Evolutionary conservation across 805 yeast genomes (phyloP).

Genomic region (Cyberlindnera misumaiensis): DNA sequence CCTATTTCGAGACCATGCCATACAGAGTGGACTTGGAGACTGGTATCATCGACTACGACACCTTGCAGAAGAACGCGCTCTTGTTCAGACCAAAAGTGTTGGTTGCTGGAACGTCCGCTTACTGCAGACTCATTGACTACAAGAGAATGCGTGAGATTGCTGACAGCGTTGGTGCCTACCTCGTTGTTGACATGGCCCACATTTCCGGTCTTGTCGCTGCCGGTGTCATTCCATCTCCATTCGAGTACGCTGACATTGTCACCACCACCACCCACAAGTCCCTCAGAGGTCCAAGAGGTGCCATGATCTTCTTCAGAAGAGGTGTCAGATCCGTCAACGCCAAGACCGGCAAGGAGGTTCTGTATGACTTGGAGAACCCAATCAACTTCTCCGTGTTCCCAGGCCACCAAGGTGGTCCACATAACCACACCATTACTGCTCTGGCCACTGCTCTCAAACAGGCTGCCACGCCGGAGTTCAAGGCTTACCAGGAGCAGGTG

Average conservation of each 20-base stretch:
- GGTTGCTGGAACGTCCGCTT: slow-evolving; percentile 98
- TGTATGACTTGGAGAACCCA: slow-evolving; percentile 87
- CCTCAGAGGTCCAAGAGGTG: slow-evolving; percentile 99
- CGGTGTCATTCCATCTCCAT: slow-evolving; percentile 92
- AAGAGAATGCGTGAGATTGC: slow-evolving; percentile 95
- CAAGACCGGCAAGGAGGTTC: slow-evolving; percentile 87
- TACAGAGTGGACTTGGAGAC: slow-evolving; percentile 89
- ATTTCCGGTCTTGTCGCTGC: slow-evolving; percentile 95
- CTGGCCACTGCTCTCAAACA: slow-evolving; percentile 95
- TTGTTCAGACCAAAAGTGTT: slow-evolving; percentile 93
- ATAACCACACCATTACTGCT: slow-evolving; percentile 97
- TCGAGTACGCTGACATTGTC: slow-evolving; percentile 94
- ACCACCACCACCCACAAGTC: slow-evolving; percentile 99
- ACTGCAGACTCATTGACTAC: slow-evolving; percentile 94
- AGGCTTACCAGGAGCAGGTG: slow-evolving; percentile 83
- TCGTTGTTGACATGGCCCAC: slow-evolving; percentile 97
- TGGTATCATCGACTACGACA: slow-evolving; percentile 94
- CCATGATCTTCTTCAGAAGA: slow-evolving; percentile 97
- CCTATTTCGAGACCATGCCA: slow-evolving; percentile 98
- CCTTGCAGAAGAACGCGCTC: slow-evolving; percentile 83
- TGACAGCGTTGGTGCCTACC: slow-evolving; percentile 94
- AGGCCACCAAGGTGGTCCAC: slow-evolving; percentile 99
- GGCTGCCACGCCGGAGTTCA: slow-evolving; percentile 85
- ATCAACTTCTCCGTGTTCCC: slow-evolving; percentile 99
- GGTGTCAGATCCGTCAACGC: slow-evolving; percentile 83